A percentile compares a stretch with the other conserved stretches of the same genome.
Conservation (phyloP, 2,329 filamentous ascomycete species). For the Zopfia rhizophila region DNA sequence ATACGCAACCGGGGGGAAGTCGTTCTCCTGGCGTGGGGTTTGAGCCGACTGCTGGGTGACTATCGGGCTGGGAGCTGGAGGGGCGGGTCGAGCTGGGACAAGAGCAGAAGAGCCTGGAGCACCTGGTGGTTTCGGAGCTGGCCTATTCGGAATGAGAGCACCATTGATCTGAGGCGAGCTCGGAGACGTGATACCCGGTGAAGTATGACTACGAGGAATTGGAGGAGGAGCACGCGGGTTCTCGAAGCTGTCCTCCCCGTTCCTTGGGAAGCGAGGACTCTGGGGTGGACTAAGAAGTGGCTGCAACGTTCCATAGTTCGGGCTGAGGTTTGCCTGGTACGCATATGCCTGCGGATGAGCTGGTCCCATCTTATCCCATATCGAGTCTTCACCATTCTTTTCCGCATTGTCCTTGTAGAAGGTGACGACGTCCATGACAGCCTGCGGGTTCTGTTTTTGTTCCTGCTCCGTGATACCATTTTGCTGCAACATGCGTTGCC, state of each 20-base stretch:
- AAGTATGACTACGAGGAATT: slow-evolving; percentile 67
- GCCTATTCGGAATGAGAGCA: slow-evolving; percentile 78
- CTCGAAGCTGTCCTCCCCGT: slow-evolving; percentile 94
- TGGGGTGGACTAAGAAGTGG: slow-evolving; percentile 78
- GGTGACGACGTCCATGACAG: slow-evolving; percentile 92
- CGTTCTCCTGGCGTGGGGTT: slow-evolving; percentile 49
- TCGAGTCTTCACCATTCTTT: slow-evolving; percentile 80
- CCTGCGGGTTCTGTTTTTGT: slow-evolving; percentile 93
- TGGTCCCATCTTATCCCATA: slow-evolving; percentile 96
- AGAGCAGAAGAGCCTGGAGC: slow-evolving; percentile 57
- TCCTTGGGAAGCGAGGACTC: slow-evolving; percentile 88
- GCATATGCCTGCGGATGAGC: slow-evolving; percentile 69
- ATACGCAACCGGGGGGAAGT: slow-evolving; percentile 55
- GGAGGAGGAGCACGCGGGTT: slow-evolving; percentile 94
- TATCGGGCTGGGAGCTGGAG: slow-evolving; percentile 63
- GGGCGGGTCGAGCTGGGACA: slow-evolving; percentile 66
- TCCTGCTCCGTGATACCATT: slow-evolving; percentile 97
- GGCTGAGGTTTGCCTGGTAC: slow-evolving; percentile 47
- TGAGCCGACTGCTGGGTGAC: slow-evolving; percentile 36
- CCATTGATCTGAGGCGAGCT: slow-evolving; percentile 55
- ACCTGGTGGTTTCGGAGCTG: slow-evolving; percentile 86
- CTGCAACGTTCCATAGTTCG: slow-evolving; percentile 56
- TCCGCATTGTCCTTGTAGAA: slow-evolving; percentile 97
- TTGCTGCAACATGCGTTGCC: slow-evolving; percentile 94
- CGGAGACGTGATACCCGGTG: slow-evolving; percentile 57